Base-by-base conservation (phyloP, 106 monocot genomes). In the Phalaenopsis equestris region DNA sequence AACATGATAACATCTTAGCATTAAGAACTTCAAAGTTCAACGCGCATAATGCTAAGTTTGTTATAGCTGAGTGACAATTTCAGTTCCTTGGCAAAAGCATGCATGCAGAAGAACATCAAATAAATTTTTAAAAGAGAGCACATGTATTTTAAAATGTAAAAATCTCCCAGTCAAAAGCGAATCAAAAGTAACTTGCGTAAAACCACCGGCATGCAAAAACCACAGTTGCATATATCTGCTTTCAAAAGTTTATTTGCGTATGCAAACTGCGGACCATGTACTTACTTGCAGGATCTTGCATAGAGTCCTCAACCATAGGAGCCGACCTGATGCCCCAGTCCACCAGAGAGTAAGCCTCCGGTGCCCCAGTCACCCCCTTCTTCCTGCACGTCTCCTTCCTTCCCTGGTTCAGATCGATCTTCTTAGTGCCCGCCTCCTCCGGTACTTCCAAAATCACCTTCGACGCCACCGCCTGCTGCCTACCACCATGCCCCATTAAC, bases 401-500 rank as follows among this genome's bases (percentile, higher is more conserved):
- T 41, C 55, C 89, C 80, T 82, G 78, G 55, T 67, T 85, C 39
- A 56, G 52, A 84, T 97, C 90, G 19, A 90, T 79, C 80, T 85
- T 89, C 80, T 97, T 94, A 8, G 90, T 91, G 43, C 89, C 92
- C 43, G 65, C 56, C 73, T 89, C 90, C 21, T 97, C 94, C 5
- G 76, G 49, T 42, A 89, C 80, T 75, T 97, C 94, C 68, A 90
- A 39, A 55, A 92, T 77, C 47, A 90, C 87, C 89, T 89, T 92
- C 1, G 81, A 55, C 10, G 41, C 73, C 1, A 79, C 67, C 15
- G 41, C 79, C 72, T 42, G 61, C 37, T 73, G 75, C 73, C 82
- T 80, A 16, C 65, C 73, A 24, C 84, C 84, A 55, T 83, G n/a
- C 21, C 84, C 87, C 16, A 81, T 41, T 21, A 90, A 72, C 17